A percentile compares a stretch with the other conserved stretches of the same genome.
phyloP scores from a whole-genome alignment of 2,329 filamentous ascomycete species.

The Sporothrix pallida region DNA sequence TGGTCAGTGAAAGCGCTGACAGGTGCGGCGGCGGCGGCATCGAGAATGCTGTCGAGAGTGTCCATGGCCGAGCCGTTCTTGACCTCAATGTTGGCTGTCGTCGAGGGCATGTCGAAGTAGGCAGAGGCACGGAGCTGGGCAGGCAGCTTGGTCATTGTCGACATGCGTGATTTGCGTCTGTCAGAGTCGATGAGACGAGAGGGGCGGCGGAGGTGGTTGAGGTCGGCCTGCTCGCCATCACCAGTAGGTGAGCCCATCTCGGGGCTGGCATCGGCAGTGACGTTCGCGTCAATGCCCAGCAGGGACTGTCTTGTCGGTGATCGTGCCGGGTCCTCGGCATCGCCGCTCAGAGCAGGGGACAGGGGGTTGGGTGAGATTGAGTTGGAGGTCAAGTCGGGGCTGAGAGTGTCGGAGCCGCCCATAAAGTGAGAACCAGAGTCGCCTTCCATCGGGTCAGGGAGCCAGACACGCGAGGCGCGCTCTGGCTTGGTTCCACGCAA shows the following conservation, averaged over 20 bases:
- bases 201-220: conserved; percentile 42
- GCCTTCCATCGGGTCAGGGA: conserved; percentile 54
- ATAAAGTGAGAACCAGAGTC: conserved; percentile 40
- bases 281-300: not conserved
- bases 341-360: conserved; percentile 13
- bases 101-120: conserved; percentile 77
- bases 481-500: conserved; percentile 23
- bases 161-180: conserved; percentile 49
- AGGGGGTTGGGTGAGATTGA: not conserved
- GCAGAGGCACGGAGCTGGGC: conserved; percentile 87
- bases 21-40: conserved; percentile 85
- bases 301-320: conserved; percentile 8
- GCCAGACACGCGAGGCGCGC: conserved; percentile 51
- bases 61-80: conserved; percentile 83
- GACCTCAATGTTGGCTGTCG: conserved; percentile 59
- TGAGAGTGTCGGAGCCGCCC: conserved; percentile 24
- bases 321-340: not conserved
- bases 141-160: conserved; percentile 62
- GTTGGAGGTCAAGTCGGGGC: conserved; percentile 1
- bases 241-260: not conserved
- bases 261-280: conserved; percentile 15
- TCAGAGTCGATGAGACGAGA: conserved; percentile 43
- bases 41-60: conserved; percentile 88
- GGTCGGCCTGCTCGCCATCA: conserved; percentile 25
- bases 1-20: conserved; percentile 93